Conservation (phyloP, 2,329 filamentous ascomycete species). For the Lachnellula arida region DNA sequence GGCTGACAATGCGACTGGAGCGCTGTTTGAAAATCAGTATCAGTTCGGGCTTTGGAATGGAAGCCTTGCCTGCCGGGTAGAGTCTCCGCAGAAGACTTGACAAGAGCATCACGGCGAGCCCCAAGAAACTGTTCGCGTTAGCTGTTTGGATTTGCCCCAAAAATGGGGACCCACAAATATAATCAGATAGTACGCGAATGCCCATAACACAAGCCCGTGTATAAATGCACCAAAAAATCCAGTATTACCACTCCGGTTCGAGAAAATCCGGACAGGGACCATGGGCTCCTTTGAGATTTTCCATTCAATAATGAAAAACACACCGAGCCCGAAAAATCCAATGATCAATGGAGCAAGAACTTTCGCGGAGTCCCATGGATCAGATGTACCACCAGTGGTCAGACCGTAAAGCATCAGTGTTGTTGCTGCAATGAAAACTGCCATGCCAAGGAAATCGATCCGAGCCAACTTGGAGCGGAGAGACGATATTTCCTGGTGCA, state of each 20-base stretch:
- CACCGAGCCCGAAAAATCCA: slow-evolving; percentile 44
- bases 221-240: slow-evolving; percentile 29
- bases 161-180: slow-evolving; percentile 9
- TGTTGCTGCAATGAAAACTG: slow-evolving; percentile 48
- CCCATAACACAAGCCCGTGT: slow-evolving; percentile 17
- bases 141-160: background rate
- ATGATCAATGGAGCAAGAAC: slow-evolving; percentile 56
- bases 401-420: slow-evolving; percentile 7
- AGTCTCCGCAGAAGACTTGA: slow-evolving; percentile 11
- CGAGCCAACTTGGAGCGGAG: slow-evolving; percentile 34
- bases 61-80: slow-evolving; percentile 6
- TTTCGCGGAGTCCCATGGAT: slow-evolving; percentile 52
- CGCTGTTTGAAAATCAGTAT: slow-evolving; percentile 1
- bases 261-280: slow-evolving; percentile 37
- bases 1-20: slow-evolving; percentile 8
- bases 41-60: background rate
- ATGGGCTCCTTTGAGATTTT: slow-evolving; percentile 21
- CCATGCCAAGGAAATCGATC: slow-evolving; percentile 58
- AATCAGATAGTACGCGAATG: slow-evolving; percentile 17
- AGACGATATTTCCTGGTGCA: slow-evolving; percentile 9
- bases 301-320: slow-evolving; percentile 49
- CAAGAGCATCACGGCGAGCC: slow-evolving; percentile 4
- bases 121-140: slow-evolving; percentile 8
- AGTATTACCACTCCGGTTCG: slow-evolving; percentile 38
- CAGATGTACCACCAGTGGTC: slow-evolving; percentile 8